Percentiles rank a stretch among this genome's conserved stretches.
These are phyloP conservation scores for Bacidia gigantensis DNA, from an alignment of 495 filamentous ascomycete species.

Conservation along the genomic window DNA sequence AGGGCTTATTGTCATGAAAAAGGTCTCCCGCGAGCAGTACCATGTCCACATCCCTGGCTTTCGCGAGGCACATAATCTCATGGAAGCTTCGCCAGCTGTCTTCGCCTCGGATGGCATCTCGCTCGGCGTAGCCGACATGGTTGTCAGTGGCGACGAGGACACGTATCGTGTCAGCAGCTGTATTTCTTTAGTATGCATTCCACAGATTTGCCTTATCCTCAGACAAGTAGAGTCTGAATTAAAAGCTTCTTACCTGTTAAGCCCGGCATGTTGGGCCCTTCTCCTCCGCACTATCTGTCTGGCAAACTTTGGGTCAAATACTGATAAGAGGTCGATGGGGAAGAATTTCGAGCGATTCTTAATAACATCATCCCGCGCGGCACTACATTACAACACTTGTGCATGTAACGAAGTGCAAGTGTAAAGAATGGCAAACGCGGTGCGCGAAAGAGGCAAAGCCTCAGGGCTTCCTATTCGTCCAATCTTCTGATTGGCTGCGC, in stretches of 20 bases:
- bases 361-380: too few species aligned
- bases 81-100: conserved; percentile 96
- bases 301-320: too few species aligned
- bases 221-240: background rate
- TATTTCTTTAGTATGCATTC: too few species aligned
- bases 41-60: conserved; percentile 87
- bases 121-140: conserved; percentile 93
- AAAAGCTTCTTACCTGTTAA: conserved; percentile 5
- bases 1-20: conserved; percentile 97
- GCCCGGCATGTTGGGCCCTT: conserved; percentile 8
- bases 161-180: conserved; percentile 81
- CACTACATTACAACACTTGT: too few species aligned
- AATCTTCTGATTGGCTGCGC: too few species aligned
- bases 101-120: conserved; percentile 82
- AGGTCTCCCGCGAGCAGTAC: conserved; percentile 86
- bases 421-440: too few species aligned
- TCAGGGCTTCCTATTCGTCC: background rate
- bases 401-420: too few species aligned
- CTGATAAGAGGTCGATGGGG: too few species aligned
- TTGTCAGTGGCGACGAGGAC: conserved; percentile 90
- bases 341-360: too few species aligned
- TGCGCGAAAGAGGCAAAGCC: background rate
- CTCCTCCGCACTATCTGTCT: too few species aligned
- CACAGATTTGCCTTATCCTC: too few species aligned
- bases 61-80: conserved; percentile 85